These are phyloP conservation scores for Kalmusia sp. DNA, from an alignment of 2,329 filamentous ascomycete genomes.

Conservation along the genomic window DNA sequence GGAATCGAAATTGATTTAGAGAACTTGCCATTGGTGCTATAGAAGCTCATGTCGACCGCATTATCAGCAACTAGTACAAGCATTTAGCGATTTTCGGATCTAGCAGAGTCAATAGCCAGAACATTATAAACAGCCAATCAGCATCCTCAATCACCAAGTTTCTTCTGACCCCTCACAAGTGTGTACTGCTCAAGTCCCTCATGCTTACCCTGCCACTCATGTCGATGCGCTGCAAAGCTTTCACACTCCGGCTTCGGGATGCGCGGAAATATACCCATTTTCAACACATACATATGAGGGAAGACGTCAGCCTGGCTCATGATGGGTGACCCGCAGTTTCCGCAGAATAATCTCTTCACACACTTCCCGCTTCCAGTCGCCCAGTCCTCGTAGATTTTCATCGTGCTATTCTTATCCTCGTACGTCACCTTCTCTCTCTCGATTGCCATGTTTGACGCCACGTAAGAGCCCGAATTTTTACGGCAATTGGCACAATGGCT, in stretches of 20 bases:
- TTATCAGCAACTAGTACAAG: too few relatives aligned
- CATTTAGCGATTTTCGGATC: too few relatives aligned
- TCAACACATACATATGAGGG: conserved; percentile 55
- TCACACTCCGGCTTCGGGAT: conserved; percentile 57
- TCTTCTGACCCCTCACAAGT: conserved; percentile 48
- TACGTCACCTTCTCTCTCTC: conserved; percentile 55
- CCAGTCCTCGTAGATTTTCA: conserved; percentile 55
- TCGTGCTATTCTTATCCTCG: conserved; percentile 52
- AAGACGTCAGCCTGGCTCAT: conserved; percentile 52
- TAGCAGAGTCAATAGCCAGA: too few relatives aligned
- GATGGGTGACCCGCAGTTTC: conserved; percentile 58
- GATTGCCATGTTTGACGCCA: conserved; percentile 50
- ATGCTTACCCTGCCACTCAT: conserved; percentile 53
- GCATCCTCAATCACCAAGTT: conserved; percentile 36
- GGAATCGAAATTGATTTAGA: conserved; percentile 53
- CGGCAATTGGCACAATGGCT: conserved; percentile 61
- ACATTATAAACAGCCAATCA: too few relatives aligned
- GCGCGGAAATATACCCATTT: conserved; percentile 59
- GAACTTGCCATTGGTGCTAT: conserved; percentile 36
- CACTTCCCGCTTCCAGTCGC: conserved; percentile 56
- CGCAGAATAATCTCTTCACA: conserved; percentile 56
- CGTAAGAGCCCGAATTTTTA: conserved; percentile 56
- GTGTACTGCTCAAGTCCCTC: conserved; percentile 48
- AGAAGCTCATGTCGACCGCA: background rate
- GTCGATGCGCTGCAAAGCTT: conserved; percentile 52